Base-by-base conservation (phyloP, 148 eudicot genomes). In the Cornus suecica region DNA sequence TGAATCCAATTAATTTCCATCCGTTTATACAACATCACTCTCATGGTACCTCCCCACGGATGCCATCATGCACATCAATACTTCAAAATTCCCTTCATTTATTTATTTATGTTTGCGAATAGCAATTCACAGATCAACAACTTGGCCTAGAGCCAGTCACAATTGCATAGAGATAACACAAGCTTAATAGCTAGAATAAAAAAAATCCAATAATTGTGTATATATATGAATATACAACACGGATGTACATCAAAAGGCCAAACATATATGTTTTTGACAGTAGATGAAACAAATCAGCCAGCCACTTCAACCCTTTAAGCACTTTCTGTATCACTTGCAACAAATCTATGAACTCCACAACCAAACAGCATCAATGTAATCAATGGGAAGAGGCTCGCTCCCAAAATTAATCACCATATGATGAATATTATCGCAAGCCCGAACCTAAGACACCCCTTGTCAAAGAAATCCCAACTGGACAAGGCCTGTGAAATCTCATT, bases 401-500 rank as follows among this genome's bases (percentile, higher is more conserved):
- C 41, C 31, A 65, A 78, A 72, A 80, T 30, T 58, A 27, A 66
- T 60, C 28, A 37, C 34, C 70, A 65, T 76, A 16, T 66, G 61
- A 79, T 48, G 62, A 25, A 15, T 34, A 71, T 26, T 22, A 72
- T 82, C 82, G 84, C 65, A 65, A 74, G 26, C 64, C 82, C 42
- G 78, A 75, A 73, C 89, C 69, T 67, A 85, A 64, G 34, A 90
- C 65, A 61, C 77, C 86, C 41, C 76, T 60, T 23, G 88, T 84
- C 30, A 85, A 76, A 76, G 97, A 88, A 71, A 91, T n/a, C 67
- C 98, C 93, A 69, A 82, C 86, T 18, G 96, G 92, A 73, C 77
- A 88, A 68, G 96, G 86, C 69, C 98, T 72, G 80, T 87, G 91
- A 68, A 93, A 77, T 79, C 90, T 90, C 79, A 89, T 81, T 87